A percentile compares a stretch with the other conserved stretches of the same genome.
These are phyloP conservation scores for Xylaria sp. DNA, from an alignment of 2,329 filamentous ascomycete genomes.

Conservation along the genomic window DNA sequence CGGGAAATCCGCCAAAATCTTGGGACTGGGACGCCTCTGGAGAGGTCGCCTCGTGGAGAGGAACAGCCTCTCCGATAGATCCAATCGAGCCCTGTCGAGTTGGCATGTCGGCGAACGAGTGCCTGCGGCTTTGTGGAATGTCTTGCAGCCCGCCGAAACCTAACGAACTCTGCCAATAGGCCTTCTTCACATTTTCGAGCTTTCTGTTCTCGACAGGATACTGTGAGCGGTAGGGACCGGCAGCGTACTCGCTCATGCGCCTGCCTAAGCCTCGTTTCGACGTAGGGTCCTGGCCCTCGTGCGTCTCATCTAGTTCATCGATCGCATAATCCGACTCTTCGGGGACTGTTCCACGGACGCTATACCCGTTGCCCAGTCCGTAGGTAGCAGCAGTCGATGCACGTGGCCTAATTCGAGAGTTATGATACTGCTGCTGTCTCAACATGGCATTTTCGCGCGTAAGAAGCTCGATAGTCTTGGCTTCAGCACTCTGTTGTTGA, in stretches of 20 bases:
- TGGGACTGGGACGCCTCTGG: constrained; percentile 48
- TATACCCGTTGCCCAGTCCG: constrained; percentile 58
- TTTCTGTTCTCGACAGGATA: constrained; percentile 63
- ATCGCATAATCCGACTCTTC: constrained; percentile 74
- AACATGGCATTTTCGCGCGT: constrained; percentile 65
- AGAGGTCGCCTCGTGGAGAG: constrained; percentile 49
- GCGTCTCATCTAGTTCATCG: constrained; percentile 68
- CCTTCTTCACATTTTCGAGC: constrained; percentile 66
- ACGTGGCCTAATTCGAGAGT: constrained; percentile 57
- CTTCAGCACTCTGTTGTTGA: constrained; percentile 56
- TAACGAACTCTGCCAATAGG: constrained; percentile 72
- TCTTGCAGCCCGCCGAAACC: constrained; percentile 65
- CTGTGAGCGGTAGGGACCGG: constrained; percentile 49
- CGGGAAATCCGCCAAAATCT: constrained; percentile 47
- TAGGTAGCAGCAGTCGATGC: constrained; percentile 60
- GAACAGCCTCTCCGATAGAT: constrained; percentile 57
- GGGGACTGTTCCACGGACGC: constrained; percentile 61
- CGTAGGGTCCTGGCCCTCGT: constrained; percentile 54
- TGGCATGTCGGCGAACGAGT: constrained; percentile 75
- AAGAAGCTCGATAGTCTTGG: constrained; percentile 65
- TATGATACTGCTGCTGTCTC: constrained; percentile 59
- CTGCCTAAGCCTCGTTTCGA: constrained; percentile 50
- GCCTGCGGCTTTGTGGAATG: constrained; percentile 72
- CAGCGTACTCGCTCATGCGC: constrained; percentile 61
- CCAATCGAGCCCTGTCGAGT: constrained; percentile 66